Evolutionary conservation across 177 flowering plant species (phyloP).

Genomic region (Vitis hybrid): DNA sequence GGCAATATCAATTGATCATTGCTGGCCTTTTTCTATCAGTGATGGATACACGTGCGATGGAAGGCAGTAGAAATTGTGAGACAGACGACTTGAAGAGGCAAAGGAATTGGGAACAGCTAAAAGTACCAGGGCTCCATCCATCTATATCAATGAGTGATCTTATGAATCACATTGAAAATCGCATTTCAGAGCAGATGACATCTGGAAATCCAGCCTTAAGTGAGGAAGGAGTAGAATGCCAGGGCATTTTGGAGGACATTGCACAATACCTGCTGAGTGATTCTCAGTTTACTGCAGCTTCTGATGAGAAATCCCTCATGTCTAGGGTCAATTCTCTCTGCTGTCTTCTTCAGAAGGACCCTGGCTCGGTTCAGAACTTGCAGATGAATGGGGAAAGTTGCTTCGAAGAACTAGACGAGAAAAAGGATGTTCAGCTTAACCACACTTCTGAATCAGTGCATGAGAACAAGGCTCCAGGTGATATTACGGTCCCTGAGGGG

Average conservation of each 20-base stretch:
- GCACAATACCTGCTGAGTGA: conserved; percentile 70
- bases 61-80: conserved; percentile 43
- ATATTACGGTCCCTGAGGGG: conserved; percentile 20
- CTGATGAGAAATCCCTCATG: conserved; percentile 82
- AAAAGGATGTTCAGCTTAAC: conserved; percentile 10
- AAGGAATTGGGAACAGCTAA: conserved; percentile 53
- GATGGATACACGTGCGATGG: conserved; percentile 54
- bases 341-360: conserved; percentile 74
- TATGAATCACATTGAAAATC: conserved; percentile 64
- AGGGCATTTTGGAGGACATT: conserved; percentile 62
- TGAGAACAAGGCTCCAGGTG: conserved; percentile 15
- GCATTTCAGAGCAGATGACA: conserved; percentile 63
- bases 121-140: conserved; percentile 58
- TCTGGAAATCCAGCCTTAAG: conserved; percentile 43
- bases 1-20: not conserved
- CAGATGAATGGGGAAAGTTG: conserved; percentile 25
- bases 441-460: not conserved
- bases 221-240: conserved; percentile 37
- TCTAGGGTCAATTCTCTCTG: conserved; percentile 86
- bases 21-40: conserved; percentile 29
- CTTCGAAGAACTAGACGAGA: conserved; percentile 15
- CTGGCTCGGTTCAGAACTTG: conserved; percentile 24
- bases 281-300: conserved; percentile 45
- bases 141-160: conserved; percentile 89
- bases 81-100: conserved; percentile 28